phyloP scores from a whole-genome alignment of 179 eudicot species.

The Heliamphora pulchella region DNA sequence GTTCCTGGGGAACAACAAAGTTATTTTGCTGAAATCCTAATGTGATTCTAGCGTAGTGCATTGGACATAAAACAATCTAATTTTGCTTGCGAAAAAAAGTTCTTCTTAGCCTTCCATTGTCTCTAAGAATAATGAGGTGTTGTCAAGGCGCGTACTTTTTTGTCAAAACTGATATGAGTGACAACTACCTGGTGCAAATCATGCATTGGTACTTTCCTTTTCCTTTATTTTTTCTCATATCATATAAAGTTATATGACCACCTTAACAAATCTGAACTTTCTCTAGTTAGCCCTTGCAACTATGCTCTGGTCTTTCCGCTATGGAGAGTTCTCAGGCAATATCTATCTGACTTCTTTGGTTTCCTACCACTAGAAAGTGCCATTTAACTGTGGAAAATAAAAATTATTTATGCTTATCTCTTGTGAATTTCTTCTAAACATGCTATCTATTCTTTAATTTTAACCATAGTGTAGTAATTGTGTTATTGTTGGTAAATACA shows the following conservation, averaged over 20 bases:
- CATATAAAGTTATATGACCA: background rate
- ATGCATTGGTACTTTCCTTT: background rate
- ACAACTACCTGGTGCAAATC: background rate
- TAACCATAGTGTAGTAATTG: background rate
- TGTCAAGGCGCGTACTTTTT: background rate
- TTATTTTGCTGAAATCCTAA: background rate
- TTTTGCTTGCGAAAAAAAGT: background rate
- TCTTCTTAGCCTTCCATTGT: background rate
- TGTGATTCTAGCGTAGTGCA: background rate
- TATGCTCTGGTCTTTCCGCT: background rate
- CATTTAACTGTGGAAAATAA: background rate
- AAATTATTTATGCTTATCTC: background rate
- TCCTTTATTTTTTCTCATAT: background rate
- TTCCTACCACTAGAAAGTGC: background rate
- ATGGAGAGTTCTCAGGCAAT: background rate
- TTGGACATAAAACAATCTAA: background rate
- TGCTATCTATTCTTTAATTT: background rate
- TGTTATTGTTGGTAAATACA: background rate
- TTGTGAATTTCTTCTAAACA: background rate
- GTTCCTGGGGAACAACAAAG: constrained; percentile 7
- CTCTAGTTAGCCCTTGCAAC: background rate
- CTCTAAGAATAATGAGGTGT: background rate
- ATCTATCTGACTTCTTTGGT: background rate
- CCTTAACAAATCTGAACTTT: background rate
- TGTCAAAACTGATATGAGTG: background rate